Percentiles rank a stretch among this genome's conserved stretches.
Evolutionary conservation across 2,329 filamentous ascomycete species (phyloP).

Genomic region (Bisporella sp.): DNA sequence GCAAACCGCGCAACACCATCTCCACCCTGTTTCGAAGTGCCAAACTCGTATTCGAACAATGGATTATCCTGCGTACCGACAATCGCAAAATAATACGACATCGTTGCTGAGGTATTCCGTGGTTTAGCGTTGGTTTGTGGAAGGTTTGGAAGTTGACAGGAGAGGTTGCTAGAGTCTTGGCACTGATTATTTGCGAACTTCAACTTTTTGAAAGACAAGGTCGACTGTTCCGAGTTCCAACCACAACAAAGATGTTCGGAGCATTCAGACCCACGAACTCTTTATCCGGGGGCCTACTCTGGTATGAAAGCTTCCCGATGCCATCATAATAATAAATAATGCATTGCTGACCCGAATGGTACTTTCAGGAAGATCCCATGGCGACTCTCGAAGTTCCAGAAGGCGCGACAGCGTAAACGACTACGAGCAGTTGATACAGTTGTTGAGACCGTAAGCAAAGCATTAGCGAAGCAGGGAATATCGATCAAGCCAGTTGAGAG

Average conservation of each 20-base stretch:
- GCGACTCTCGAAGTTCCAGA: slow-evolving; percentile 88
- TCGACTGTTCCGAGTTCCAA: not conserved
- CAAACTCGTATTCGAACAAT: slow-evolving; percentile 94
- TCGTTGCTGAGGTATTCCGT: slow-evolving; percentile 33
- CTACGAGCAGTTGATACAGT: slow-evolving; percentile 80
- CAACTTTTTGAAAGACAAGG: not conserved
- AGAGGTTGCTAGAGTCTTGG: slow-evolving; percentile 23
- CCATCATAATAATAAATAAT: not conserved
- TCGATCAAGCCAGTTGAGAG: slow-evolving; percentile 71
- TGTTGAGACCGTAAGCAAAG: slow-evolving; percentile 74
- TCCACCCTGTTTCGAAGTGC: slow-evolving; percentile 90
- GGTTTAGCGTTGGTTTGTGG: slow-evolving; percentile 1
- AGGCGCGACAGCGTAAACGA: slow-evolving; percentile 76
- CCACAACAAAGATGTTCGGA: slow-evolving; percentile 63
- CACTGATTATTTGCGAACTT: slow-evolving; percentile 17
- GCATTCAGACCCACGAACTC: slow-evolving; percentile 73
- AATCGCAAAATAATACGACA: slow-evolving; percentile 99
- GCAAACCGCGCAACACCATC: slow-evolving; percentile 86
- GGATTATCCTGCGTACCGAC: slow-evolving; percentile 93
- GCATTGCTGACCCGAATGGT: no score
- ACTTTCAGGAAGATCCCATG: slow-evolving; percentile 79
- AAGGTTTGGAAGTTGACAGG: slow-evolving; percentile 1
- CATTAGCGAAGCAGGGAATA: slow-evolving; percentile 66
- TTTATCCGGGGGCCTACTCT: slow-evolving; percentile 74
- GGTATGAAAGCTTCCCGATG: slow-evolving; percentile 43